phyloP scores from a whole-genome alignment of 306 rosid genomes.

The Casuarina glauca region DNA sequence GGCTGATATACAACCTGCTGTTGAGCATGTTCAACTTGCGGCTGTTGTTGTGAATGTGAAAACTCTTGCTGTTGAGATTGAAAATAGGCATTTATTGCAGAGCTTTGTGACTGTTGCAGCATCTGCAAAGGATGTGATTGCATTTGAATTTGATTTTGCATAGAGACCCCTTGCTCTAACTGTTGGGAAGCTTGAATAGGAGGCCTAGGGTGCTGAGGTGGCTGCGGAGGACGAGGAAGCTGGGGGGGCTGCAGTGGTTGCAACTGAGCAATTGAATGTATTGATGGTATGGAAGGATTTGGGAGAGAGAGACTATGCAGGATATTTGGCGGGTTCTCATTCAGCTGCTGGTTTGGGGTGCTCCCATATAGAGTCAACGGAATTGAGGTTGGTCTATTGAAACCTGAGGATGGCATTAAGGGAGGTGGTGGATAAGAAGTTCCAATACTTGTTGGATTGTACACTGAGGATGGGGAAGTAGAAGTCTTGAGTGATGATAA shows the following conservation, averaged over 20 bases:
- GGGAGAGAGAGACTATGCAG: slow-evolving; percentile 62
- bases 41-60: slow-evolving; percentile 50
- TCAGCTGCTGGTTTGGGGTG: slow-evolving; percentile 66
- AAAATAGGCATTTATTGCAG: slow-evolving; percentile 65
- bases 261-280: slow-evolving; percentile 76
- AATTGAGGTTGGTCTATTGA: slow-evolving; percentile 61
- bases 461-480: slow-evolving; percentile 52
- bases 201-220: slow-evolving; percentile 94
- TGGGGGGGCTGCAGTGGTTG: slow-evolving; percentile 99
- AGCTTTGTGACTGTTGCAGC: slow-evolving; percentile 73
- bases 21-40: slow-evolving; percentile 58
- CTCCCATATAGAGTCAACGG: slow-evolving; percentile 55
- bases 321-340: slow-evolving; percentile 57
- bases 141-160: slow-evolving; percentile 58
- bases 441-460: slow-evolving; percentile 57
- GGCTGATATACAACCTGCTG: slow-evolving; percentile 37
- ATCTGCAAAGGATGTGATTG: slow-evolving; percentile 59
- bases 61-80: slow-evolving; percentile 65
- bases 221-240: slow-evolving; percentile 91
- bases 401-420: slow-evolving; percentile 50
- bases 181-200: slow-evolving; percentile 73
- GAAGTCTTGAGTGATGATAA: slow-evolving; percentile 56
- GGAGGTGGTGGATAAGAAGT: slow-evolving; percentile 54
- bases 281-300: slow-evolving; percentile 57
- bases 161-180: slow-evolving; percentile 62